These are phyloP conservation scores for Globisporangium okanoganense DNA, from an alignment of 352 stramenopile genomes.

Conservation along the genomic window DNA sequence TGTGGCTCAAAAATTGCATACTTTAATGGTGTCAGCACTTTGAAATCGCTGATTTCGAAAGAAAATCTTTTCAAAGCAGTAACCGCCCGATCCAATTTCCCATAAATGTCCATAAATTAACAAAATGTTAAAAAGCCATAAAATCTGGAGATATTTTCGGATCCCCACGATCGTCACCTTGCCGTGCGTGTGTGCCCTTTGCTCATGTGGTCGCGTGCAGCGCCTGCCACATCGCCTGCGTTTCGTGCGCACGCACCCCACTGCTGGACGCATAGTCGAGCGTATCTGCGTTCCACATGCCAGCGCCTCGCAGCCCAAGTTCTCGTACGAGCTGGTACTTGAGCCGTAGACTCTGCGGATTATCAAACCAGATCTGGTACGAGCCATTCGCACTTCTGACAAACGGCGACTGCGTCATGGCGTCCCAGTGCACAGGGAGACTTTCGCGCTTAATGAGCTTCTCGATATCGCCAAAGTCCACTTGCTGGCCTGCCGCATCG, in stretches of 20 bases:
- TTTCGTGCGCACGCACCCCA: slow-evolving; percentile 21
- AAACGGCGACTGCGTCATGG: slow-evolving; percentile 41
- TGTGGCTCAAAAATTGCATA: background rate
- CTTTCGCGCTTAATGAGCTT: slow-evolving; percentile 27
- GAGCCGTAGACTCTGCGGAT: slow-evolving; percentile 42
- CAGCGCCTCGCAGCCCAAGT: slow-evolving; percentile 51
- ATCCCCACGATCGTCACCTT: background rate
- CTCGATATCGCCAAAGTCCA: slow-evolving; percentile 55
- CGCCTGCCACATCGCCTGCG: slow-evolving; percentile 50
- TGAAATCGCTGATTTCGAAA: background rate
- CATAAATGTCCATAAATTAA: background rate
- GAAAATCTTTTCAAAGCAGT: slow-evolving; percentile 1
- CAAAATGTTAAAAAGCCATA: background rate
- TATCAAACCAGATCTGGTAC: slow-evolving; percentile 75
- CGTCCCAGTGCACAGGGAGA: slow-evolving; percentile 44
- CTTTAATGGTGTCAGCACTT: no score
- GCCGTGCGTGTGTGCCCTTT: slow-evolving; percentile 9
- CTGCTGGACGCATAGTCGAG: slow-evolving; percentile 45
- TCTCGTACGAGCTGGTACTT: slow-evolving; percentile 57
- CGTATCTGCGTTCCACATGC: slow-evolving; percentile 83
- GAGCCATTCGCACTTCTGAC: slow-evolving; percentile 7
- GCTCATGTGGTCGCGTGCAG: slow-evolving; percentile 29
- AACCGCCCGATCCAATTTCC: background rate
- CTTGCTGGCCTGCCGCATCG: slow-evolving; percentile 60
- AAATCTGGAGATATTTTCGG: background rate